Base-by-base conservation (phyloP, 768 basidiomycete genomes). In the Mycena vulgaris region DNA sequence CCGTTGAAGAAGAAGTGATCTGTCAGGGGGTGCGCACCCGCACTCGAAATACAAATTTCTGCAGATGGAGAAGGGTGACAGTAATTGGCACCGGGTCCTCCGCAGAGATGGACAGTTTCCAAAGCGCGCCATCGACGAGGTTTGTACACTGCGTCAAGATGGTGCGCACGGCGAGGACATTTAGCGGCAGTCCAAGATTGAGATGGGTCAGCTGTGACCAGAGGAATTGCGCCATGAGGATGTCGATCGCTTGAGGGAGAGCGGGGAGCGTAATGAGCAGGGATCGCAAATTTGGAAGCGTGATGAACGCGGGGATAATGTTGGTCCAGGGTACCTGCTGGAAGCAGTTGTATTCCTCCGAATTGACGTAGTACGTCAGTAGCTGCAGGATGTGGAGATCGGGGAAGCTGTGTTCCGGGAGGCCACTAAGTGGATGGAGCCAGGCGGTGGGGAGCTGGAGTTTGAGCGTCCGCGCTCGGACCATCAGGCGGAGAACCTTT, bases 201-300 rank as follows among this genome's bases (percentile, higher is more conserved):
- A 55, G 53, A 55, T 55, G 35, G 2, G 53, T 55, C 2, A 56
- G 37, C 55, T 56, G 55, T 2, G 35, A 6, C 55, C 55, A 56
- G 8, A 35, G 55, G 14, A 37, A 56, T 19, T 56, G 55, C 14
- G 55, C 33, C 3, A 17, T 19, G 37, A 56, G 33, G 21, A 39
- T 56, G 23, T 56, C 31, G 11, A 28, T 6, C 5, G 55, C n/a
- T n/a, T 56, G 55, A 6, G n/a, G 17, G 4, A 56, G 25, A 4
- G 9, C 8, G 4, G 9, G 5, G 16, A 56, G 35, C 16, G 33
- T 6, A 10, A 56, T 2, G 2, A 56, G 25, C 6, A 56, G 55
- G 35, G 13, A 2, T 5, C 55, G 55, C 33, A 56, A n/a, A 10
- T 14, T 4, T 5, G 55, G 55, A 39, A 37, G 55, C 5, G 55